phyloP scores from a whole-genome alignment of 805 yeast genomes.

The Myxozyma monticola region DNA sequence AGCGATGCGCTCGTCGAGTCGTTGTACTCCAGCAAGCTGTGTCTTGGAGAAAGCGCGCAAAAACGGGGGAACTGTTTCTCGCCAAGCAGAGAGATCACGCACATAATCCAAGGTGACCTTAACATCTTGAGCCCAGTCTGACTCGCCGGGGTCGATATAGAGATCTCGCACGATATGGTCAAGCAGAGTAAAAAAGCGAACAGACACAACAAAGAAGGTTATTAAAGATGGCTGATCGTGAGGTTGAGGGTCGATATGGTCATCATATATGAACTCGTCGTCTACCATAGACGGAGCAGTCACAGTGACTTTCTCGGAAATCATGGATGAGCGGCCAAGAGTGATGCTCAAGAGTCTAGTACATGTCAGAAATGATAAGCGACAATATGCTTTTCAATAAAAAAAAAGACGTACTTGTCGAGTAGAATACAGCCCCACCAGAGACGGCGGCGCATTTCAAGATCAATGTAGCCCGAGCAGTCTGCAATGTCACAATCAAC shows the following conservation, averaged over 20 bases:
- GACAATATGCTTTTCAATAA: no score
- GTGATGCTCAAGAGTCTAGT: conserved; percentile 34
- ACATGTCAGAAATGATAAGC: no score
- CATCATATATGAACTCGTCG: conserved; percentile 32
- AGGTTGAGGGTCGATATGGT: conserved; percentile 11
- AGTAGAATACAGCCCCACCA: conserved; percentile 38
- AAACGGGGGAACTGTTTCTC: background rate
- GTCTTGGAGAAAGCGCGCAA: background rate
- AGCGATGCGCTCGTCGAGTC: background rate
- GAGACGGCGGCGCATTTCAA: conserved; percentile 34
- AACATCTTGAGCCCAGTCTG: background rate
- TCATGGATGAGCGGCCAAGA: conserved; percentile 37
- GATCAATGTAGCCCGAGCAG: conserved; percentile 28
- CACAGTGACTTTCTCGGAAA: conserved; percentile 25
- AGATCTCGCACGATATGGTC: conserved; percentile 29
- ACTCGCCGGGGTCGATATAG: background rate
- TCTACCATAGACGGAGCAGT: conserved; percentile 31
- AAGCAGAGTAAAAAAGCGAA: conserved; percentile 31
- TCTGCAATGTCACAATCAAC: conserved; percentile 32
- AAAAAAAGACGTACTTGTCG: conserved; percentile 21
- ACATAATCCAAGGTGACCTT: conserved; percentile 1
- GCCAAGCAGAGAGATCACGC: background rate
- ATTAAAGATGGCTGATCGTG: conserved; percentile 26
- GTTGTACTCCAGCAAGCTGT: background rate
- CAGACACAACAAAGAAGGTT: conserved; percentile 32